Conservation (phyloP, 2,329 filamentous ascomycete genomes). For the Arthroderma sp. region DNA sequence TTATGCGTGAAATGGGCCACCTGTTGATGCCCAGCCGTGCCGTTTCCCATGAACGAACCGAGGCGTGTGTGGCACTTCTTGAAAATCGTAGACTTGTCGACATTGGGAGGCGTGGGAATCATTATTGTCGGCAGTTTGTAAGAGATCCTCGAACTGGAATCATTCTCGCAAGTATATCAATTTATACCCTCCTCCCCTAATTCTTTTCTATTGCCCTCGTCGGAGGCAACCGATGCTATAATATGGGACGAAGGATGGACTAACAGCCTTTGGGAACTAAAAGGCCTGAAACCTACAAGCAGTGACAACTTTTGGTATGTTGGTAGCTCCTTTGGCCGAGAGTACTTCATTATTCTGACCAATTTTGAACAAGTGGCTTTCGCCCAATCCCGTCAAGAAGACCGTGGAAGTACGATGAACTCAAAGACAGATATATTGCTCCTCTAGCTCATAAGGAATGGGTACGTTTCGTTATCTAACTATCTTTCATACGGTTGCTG, state of each 20-base stretch:
- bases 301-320: conserved; percentile 6
- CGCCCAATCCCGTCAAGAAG: conserved; percentile 1
- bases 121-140: conserved; percentile 11
- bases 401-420: conserved; percentile 7
- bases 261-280: background rate
- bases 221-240: too few relatives aligned
- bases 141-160: conserved; percentile 23
- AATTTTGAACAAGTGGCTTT: background rate
- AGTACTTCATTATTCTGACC: background rate
- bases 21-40: conserved; percentile 9
- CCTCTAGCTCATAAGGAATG: conserved; percentile 6
- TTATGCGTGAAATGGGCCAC: conserved; percentile 20
- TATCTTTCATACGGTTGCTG: background rate
- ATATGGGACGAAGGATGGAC: too few relatives aligned
- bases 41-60: conserved; percentile 17
- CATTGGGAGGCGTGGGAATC: conserved; percentile 12
- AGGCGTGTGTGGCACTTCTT: conserved; percentile 22
- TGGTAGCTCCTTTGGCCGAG: background rate
- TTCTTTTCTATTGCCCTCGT: background rate
- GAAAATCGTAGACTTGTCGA: conserved; percentile 19
- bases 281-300: conserved; percentile 1
- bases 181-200: background rate
- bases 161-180: conserved; percentile 23
- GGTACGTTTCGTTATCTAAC: conserved; percentile 4
- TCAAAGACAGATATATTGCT: background rate